Base-by-base conservation (phyloP, 139 green algal genomes). In the Chlamydomonas sp. region DNA sequence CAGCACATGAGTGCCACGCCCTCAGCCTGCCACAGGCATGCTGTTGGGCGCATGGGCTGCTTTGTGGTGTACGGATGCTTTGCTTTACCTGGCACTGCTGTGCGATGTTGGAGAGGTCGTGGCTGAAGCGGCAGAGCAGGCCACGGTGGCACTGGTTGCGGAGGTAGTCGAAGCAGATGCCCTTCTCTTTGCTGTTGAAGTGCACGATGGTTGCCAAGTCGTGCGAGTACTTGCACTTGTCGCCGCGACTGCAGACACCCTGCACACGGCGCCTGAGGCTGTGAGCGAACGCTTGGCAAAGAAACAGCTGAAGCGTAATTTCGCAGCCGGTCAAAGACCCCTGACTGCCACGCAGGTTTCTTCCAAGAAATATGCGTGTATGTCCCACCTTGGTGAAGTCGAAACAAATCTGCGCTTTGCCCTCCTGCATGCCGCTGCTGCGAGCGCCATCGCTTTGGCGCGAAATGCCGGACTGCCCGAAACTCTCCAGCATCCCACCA, bases 101-200 rank as follows among this genome's bases (percentile, higher is more conserved):
- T 1, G 93, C 93, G 71, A 98, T 95, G 89, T 93, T 95, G 9
- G 90, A 94, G 4, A 98, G 79, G 79, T 98, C 95, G 76, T 98
- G 96, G 85, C 90, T 96, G 93, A 98, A 98, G 78, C 95, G 94
- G 91, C 96, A 98, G 63, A 98, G 89, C 49, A 96, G 91, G 17
- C 96, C 96, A 0, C 96, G 91, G 20, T 95, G 90, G 92, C 96
- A 98, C 73, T 95, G 90, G 75, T 94, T 95, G 59, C 96, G 90
- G 61, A 98, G 90, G 89, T 96, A 98, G 86, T 98, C 96, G 86
- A 98, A 98, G 89, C 96, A 98, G 64, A 98, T 97, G 83, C 96
- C 96, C 76, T 96, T 95, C 86, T 98, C 93, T 84, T 95, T 93
- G 90, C 90, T 94, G 92, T 98, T 97, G 80, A 97, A 93, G 60